A percentile compares a stretch with the other conserved stretches of the same genome.
phyloP scores from a whole-genome alignment of 805 yeast genomes.

The Millerozyma acaciae region DNA sequence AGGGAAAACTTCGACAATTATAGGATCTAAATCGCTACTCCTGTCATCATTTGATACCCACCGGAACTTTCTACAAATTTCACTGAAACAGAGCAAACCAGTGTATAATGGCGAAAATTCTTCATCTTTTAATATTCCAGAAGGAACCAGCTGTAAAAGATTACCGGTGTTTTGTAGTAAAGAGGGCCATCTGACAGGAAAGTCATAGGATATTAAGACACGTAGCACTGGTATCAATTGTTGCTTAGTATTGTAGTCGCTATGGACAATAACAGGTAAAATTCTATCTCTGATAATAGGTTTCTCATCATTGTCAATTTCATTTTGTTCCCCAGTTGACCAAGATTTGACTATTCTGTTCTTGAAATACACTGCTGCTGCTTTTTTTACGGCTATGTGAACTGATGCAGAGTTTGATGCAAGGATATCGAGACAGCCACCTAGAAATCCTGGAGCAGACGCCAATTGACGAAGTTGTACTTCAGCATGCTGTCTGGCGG shows the following conservation, averaged over 20 bases:
- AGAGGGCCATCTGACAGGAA: conserved; percentile 34
- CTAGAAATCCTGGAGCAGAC: conserved; percentile 64
- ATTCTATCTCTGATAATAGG: conserved; percentile 68
- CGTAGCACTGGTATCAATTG: conserved; percentile 36
- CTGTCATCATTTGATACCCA: conserved; percentile 59
- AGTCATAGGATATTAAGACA: conserved; percentile 30
- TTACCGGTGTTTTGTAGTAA: conserved; percentile 28
- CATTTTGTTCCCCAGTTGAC: conserved; percentile 27
- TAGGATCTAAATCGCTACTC: conserved; percentile 27
- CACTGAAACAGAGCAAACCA: conserved; percentile 67
- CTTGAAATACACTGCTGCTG: conserved; percentile 81
- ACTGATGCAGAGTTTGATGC: conserved; percentile 8
- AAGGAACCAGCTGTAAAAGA: conserved; percentile 25
- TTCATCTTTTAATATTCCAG: conserved; percentile 11
- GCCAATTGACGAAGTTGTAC: conserved; percentile 55
- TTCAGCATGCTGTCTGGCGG: conserved; percentile 67
- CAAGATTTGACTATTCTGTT: conserved; percentile 67
- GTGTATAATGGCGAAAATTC: conserved; percentile 43
- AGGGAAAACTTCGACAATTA: conserved; percentile 61
- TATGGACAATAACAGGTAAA: conserved; percentile 52
- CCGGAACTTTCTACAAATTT: conserved; percentile 65
- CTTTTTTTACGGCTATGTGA: conserved; percentile 47
- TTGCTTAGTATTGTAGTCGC: conserved; percentile 32
- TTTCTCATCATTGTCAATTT: conserved; percentile 66
- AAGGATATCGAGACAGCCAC: conserved; percentile 78